phyloP scores from a whole-genome alignment of 805 yeast species.

The Monosporozyma siamensis region DNA sequence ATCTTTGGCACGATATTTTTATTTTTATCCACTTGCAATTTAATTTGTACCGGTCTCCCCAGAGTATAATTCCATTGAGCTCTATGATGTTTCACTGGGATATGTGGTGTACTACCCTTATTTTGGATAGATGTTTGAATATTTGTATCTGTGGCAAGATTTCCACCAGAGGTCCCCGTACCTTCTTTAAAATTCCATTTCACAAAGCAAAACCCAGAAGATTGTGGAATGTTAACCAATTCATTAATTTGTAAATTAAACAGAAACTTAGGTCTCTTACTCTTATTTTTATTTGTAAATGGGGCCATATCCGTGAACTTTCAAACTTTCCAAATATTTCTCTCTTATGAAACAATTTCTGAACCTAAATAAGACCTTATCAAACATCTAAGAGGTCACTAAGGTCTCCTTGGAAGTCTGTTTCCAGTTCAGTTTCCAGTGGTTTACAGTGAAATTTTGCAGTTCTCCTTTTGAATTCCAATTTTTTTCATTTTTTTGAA shows the following conservation, averaged over 20 bases:
- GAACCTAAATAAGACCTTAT: no score
- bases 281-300: slow-evolving; percentile 18
- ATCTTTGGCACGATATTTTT: slow-evolving; percentile 30
- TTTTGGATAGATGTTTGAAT: slow-evolving; percentile 13
- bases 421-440: no score
- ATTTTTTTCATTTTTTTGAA: no score
- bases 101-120: slow-evolving; percentile 35
- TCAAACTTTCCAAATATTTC: no score
- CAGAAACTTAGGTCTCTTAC: slow-evolving; percentile 51
- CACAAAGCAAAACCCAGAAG: slow-evolving; percentile 57
- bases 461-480: no score
- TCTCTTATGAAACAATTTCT: no score
- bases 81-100: slow-evolving; percentile 41
- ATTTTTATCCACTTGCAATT: slow-evolving; percentile 34
- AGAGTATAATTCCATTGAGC: slow-evolving; percentile 39
- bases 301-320: no score
- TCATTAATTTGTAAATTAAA: slow-evolving; percentile 53
- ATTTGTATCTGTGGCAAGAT: neutral
- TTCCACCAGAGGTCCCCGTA: slow-evolving; percentile 19
- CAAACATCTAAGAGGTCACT: no score
- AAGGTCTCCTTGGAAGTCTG: no score
- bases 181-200: slow-evolving; percentile 52
- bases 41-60: slow-evolving; percentile 31
- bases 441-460: no score
- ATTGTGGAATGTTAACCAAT: slow-evolving; percentile 76